A percentile compares a stretch with the other conserved stretches of the same genome.
phyloP scores from a whole-genome alignment of 495 filamentous ascomycete genomes.

The Cercophora sp. region DNA sequence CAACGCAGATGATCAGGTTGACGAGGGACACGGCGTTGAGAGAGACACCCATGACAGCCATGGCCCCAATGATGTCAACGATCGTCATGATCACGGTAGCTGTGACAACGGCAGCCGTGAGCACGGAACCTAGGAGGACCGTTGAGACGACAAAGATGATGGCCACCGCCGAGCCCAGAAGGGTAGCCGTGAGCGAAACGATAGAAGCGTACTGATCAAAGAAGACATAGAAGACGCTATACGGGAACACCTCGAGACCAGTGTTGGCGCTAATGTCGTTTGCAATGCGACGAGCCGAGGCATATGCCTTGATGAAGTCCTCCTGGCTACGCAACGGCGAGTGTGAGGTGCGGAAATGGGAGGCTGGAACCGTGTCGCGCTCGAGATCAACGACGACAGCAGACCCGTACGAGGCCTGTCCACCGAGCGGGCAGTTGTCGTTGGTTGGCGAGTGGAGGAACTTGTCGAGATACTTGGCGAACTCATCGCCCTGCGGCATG shows the following conservation, averaged over 20 bases:
- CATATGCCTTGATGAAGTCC: constrained; percentile 91
- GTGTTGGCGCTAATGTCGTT: constrained; percentile 62
- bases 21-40: constrained; percentile 96
- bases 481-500: constrained; percentile 90
- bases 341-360: constrained; percentile 88
- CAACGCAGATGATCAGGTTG: constrained; percentile 93
- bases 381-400: constrained; percentile 75
- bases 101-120: constrained; percentile 77
- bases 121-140: constrained; percentile 75
- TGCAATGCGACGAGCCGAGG: constrained; percentile 85
- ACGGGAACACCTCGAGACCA: constrained; percentile 81
- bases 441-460: constrained; percentile 80
- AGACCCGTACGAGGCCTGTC: constrained; percentile 79
- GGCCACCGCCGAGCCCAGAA: constrained; percentile 76
- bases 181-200: constrained; percentile 66
- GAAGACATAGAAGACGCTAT: constrained; percentile 96
- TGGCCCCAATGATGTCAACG: constrained; percentile 89
- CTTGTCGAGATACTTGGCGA: constrained; percentile 74
- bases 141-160: constrained; percentile 78
- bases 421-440: constrained; percentile 79
- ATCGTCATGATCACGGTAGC: constrained; percentile 87
- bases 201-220: constrained; percentile 95
- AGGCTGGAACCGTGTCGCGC: constrained; percentile 63
- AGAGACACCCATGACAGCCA: constrained; percentile 85
- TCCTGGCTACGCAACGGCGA: constrained; percentile 78